These are phyloP conservation scores for Delitschia confertaspora DNA, from an alignment of 495 filamentous ascomycete species.

Conservation along the genomic window DNA sequence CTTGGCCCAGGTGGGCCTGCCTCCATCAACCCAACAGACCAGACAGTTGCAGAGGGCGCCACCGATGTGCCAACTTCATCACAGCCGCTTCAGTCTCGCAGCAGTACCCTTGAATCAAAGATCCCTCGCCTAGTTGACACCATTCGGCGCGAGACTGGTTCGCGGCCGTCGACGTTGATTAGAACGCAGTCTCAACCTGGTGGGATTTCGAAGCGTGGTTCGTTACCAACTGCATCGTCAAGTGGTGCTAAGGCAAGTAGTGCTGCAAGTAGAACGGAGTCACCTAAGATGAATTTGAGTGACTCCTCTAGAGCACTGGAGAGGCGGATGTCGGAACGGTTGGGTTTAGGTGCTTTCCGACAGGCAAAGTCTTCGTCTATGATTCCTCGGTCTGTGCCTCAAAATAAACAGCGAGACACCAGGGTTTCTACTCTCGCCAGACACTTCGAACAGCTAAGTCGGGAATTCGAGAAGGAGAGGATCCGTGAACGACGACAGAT, in stretches of 20 bases:
- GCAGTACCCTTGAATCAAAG: conserved; percentile 19
- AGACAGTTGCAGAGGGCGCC: conserved; percentile 14
- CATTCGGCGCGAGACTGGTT: conserved; percentile 33
- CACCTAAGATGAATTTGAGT: conserved; percentile 15
- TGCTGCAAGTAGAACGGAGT: conserved; percentile 5
- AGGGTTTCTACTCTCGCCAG: conserved; percentile 82
- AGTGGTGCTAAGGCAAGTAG: background rate
- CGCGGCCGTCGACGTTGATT: conserved; percentile 49
- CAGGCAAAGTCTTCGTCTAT: conserved; percentile 44
- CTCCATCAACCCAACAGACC: conserved; percentile 13
- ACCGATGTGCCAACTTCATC: conserved; percentile 23
- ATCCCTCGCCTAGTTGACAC: conserved; percentile 35
- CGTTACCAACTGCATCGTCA: background rate
- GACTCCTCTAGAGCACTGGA: conserved; percentile 23
- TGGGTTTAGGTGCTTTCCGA: conserved; percentile 49
- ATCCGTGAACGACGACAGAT: conserved; percentile 74
- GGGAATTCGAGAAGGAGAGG: conserved; percentile 93
- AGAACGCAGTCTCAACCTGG: conserved; percentile 65
- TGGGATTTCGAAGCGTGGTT: conserved; percentile 27
- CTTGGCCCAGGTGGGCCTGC: conserved; percentile 7
- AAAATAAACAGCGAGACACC: conserved; percentile 50
- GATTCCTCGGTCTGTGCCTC: conserved; percentile 77
- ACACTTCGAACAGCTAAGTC: conserved; percentile 92
- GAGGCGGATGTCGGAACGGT: conserved; percentile 29
- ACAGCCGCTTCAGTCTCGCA: background rate